Conservation (phyloP, 1,139 yeast genomes). For the Kodamaea fungicola region DNA sequence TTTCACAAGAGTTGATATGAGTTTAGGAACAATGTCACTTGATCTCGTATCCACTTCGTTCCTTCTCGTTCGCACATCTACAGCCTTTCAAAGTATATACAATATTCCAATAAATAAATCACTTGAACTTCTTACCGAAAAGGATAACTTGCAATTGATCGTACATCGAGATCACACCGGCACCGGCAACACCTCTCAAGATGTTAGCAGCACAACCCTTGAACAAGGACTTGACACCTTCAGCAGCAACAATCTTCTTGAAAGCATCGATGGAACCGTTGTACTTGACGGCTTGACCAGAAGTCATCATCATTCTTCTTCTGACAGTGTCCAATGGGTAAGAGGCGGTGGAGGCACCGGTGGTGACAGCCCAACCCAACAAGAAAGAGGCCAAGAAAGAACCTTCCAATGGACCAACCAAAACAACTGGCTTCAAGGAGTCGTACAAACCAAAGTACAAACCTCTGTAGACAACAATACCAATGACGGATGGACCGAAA, state of each 20-base stretch:
- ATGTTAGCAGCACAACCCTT: constrained; percentile 57
- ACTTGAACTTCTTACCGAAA: constrained; percentile 47
- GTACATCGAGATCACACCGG: constrained; percentile 53
- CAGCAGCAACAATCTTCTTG: constrained; percentile 50
- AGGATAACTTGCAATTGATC: constrained; percentile 51
- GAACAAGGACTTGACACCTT: constrained; percentile 49
- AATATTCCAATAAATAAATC: constrained; percentile 13
- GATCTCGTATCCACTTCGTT: not conserved
- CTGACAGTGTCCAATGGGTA: constrained; percentile 54
- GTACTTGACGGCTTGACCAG: constrained; percentile 55
- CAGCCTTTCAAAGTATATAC: constrained; percentile 8
- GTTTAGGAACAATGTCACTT: too few relatives aligned
- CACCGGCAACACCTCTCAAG: constrained; percentile 58
- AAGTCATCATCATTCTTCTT: constrained; percentile 59
- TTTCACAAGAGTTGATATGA: too few relatives aligned
- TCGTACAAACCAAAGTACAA: constrained; percentile 54
- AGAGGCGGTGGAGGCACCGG: constrained; percentile 54
- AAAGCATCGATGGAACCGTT: constrained; percentile 50
- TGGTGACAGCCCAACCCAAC: constrained; percentile 55
- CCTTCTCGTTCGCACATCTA: constrained; percentile 4
- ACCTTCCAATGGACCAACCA: constrained; percentile 55
- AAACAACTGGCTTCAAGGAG: constrained; percentile 52
- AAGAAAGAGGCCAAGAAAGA: constrained; percentile 53
- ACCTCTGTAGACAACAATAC: constrained; percentile 56
- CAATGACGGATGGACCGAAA: constrained; percentile 54